Conservation (phyloP, 352 stramenopile species). For the Phytopythium mirpurense region DNA sequence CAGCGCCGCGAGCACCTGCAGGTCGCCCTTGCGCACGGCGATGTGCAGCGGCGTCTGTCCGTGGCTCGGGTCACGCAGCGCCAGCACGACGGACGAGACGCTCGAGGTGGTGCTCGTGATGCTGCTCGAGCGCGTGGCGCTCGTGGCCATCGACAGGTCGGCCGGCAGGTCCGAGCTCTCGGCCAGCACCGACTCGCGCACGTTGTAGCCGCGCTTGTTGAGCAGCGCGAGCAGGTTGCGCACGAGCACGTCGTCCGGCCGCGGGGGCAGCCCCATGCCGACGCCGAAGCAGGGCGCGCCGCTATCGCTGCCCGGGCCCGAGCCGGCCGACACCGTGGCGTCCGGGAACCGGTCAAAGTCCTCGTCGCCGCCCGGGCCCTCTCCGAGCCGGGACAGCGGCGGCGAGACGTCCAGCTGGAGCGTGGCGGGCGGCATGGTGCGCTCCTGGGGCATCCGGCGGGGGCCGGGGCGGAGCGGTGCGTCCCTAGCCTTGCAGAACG, state of each 20-base stretch:
- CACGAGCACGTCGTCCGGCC: constrained; percentile 58
- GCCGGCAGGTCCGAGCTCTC: constrained; percentile 52
- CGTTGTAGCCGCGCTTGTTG: constrained; percentile 83
- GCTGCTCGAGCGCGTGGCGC: constrained; percentile 32
- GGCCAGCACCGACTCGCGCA: constrained; percentile 48
- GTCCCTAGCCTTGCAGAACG: too few relatives aligned
- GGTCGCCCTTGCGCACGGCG: constrained; percentile 65
- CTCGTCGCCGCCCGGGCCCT: background rate
- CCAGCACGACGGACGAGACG: constrained; percentile 65
- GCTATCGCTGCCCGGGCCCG: background rate
- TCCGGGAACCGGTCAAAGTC: background rate
- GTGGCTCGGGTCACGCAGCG: constrained; percentile 66
- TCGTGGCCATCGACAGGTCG: constrained; percentile 40
- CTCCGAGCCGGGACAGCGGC: background rate
- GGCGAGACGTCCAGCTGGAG: constrained; percentile 17
- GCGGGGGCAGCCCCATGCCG: constrained; percentile 9
- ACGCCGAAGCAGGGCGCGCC: constrained; percentile 5
- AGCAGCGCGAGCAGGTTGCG: constrained; percentile 66
- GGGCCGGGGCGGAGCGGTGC: background rate
- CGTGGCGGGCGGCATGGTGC: constrained; percentile 7
- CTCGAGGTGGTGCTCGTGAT: constrained; percentile 56
- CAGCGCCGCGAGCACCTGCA: constrained; percentile 64
- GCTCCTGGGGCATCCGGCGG: constrained; percentile 1
- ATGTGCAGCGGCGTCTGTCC: constrained; percentile 77
- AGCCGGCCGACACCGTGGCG: constrained; percentile 9